These are phyloP conservation scores for Amylocystis lapponica DNA, from an alignment of 768 basidiomycete species.

Conservation along the genomic window DNA sequence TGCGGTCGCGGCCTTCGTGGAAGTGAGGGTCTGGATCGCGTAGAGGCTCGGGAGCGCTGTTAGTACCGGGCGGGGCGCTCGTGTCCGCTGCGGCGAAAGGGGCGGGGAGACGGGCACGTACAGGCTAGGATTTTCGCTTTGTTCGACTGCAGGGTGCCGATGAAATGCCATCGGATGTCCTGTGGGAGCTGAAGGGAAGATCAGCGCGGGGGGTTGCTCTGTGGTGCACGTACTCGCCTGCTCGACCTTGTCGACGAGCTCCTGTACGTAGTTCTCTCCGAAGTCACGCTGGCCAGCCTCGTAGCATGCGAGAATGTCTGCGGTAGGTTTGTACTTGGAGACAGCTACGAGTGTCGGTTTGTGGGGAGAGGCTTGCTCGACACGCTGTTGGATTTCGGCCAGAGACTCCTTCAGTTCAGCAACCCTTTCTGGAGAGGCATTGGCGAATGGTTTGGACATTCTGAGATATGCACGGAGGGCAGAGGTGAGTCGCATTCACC, in stretches of 20 bases:
- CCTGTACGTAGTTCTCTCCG: conserved; percentile 97
- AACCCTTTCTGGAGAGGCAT: conserved; percentile 15
- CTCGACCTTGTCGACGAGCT: conserved; percentile 79
- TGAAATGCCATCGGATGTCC: conserved; percentile 96
- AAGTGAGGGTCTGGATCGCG: conserved; percentile 82
- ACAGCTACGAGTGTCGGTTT: conserved; percentile 70
- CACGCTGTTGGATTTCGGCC: conserved; percentile 43
- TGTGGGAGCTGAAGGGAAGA: conserved; percentile 57
- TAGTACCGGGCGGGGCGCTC: background rate
- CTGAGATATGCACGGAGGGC: too few relatives aligned
- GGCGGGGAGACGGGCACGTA: conserved; percentile 28
- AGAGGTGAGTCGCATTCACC: too few relatives aligned
- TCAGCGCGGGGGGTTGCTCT: conserved; percentile 2
- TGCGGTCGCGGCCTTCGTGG: conserved; percentile 70
- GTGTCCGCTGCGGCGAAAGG: background rate
- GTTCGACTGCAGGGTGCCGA: conserved; percentile 90
- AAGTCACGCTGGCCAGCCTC: conserved; percentile 83
- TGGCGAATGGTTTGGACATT: too few relatives aligned
- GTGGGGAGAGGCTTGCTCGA: conserved; percentile 33
- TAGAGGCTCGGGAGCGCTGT: conserved; percentile 85
- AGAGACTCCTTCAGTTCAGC: conserved; percentile 51
- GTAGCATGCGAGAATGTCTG: conserved; percentile 82
- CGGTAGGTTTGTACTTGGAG: conserved; percentile 87
- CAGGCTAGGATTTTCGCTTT: conserved; percentile 87
- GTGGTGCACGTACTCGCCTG: conserved; percentile 10